These are phyloP conservation scores for Ulmus americana DNA, from an alignment of 331 rosid genomes.

Conservation along the genomic window DNA sequence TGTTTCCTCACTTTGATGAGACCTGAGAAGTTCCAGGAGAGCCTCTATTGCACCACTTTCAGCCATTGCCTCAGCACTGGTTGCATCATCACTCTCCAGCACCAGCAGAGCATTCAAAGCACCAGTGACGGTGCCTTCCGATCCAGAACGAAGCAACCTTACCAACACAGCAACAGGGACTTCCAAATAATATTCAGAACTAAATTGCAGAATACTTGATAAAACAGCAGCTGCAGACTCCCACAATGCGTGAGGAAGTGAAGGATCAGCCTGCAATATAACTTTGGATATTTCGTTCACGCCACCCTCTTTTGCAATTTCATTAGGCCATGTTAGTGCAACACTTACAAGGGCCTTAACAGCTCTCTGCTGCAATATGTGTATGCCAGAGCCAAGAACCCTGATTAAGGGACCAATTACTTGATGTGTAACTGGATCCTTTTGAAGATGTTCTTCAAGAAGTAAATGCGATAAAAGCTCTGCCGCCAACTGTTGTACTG, in stretches of 20 bases:
- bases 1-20: slow-evolving; percentile 92
- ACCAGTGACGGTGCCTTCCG: slow-evolving; percentile 73
- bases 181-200: slow-evolving; percentile 94
- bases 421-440: slow-evolving; percentile 81
- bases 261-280: slow-evolving; percentile 85
- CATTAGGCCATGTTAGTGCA: slow-evolving; percentile 89
- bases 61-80: slow-evolving; percentile 97
- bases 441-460: slow-evolving; percentile 79
- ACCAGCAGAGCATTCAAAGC: slow-evolving; percentile 95
- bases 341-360: slow-evolving; percentile 91
- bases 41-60: slow-evolving; percentile 99
- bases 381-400: slow-evolving; percentile 84
- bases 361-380: slow-evolving; percentile 94
- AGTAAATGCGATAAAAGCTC: slow-evolving; percentile 95
- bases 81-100: slow-evolving; percentile 88
- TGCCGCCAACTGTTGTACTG: slow-evolving; percentile 95
- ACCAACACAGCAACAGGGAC: slow-evolving; percentile 96
- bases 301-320: slow-evolving; percentile 95
- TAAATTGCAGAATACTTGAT: slow-evolving; percentile 85
- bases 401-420: slow-evolving; percentile 84
- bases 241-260: slow-evolving; percentile 93
- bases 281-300: slow-evolving; percentile 84
- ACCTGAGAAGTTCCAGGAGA: slow-evolving; percentile 86
- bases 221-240: slow-evolving; percentile 93
- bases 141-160: slow-evolving; percentile 89